Conservation (phyloP, 2,329 filamentous ascomycete genomes). For the Zymoseptoria pseudotritici region DNA sequence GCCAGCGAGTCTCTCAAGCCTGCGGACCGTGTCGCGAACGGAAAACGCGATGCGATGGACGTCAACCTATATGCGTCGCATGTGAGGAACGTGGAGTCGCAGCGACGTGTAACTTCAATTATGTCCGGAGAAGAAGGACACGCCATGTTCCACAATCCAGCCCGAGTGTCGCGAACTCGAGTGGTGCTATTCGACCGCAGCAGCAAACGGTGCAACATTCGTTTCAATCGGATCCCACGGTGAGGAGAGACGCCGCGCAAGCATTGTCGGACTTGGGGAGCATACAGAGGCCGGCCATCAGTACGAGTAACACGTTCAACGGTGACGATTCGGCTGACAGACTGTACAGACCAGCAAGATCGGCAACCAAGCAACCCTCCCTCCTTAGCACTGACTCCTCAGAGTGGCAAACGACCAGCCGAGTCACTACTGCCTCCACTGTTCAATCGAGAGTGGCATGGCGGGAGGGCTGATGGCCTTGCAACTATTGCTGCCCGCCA, state of each 20-base stretch:
- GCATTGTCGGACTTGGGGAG: constrained; percentile 12
- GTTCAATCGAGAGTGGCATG: constrained; percentile 2
- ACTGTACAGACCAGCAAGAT: neutral
- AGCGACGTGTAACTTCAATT: constrained; percentile 14
- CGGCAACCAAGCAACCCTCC: neutral
- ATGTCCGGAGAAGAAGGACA: constrained; percentile 13
- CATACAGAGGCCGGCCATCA: neutral
- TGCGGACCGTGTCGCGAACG: constrained; percentile 20
- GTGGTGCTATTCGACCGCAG: neutral
- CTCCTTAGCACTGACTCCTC: neutral
- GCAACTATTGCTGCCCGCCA: constrained; percentile 16
- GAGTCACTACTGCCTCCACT: neutral
- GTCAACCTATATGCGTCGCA: constrained; percentile 16
- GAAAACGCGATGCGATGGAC: constrained; percentile 21
- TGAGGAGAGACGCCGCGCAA: constrained; percentile 13
- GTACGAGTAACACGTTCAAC: neutral
- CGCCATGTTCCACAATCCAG: constrained; percentile 1
- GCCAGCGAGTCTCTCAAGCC: constrained; percentile 17
- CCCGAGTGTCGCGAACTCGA: neutral
- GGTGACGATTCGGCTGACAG: neutral
- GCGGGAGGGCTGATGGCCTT: constrained; percentile 15
- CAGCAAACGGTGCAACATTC: constrained; percentile 1
- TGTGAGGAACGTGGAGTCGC: constrained; percentile 17
- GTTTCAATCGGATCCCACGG: constrained; percentile 10
- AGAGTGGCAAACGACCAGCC: neutral